Evolutionary conservation across 225 moss, liverwort and hornwort species (phyloP).

Genomic region (Thuidium tamariscinum): DNA sequence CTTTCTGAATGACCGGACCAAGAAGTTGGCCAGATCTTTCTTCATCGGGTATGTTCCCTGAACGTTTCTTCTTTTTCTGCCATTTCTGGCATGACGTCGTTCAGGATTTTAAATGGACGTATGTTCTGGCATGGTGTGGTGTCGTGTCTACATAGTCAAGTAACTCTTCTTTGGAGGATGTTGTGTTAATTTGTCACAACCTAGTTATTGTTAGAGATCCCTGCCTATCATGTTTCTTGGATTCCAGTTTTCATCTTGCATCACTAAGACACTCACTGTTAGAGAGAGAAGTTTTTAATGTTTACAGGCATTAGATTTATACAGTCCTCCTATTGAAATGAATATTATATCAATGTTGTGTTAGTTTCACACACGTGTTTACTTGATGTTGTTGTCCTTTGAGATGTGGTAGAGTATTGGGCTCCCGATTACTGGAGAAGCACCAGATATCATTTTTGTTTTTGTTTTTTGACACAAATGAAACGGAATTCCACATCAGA

Average conservation of each 20-base stretch:
- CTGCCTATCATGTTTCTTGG: neutral
- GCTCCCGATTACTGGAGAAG: neutral
- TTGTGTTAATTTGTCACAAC: neutral
- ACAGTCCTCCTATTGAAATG: neutral
- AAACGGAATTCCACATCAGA: too few relatives aligned
- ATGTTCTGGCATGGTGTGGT: neutral
- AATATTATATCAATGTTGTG: neutral
- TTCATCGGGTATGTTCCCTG: constrained; percentile 44
- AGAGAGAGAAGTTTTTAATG: neutral
- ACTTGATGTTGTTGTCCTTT: neutral
- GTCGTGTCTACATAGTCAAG: neutral
- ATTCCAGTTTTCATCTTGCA: neutral
- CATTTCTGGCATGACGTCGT: neutral
- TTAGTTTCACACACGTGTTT: neutral
- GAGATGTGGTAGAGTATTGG: neutral
- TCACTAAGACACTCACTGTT: neutral
- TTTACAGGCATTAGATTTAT: neutral
- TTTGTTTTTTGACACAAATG: too few relatives aligned
- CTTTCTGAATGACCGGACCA: constrained; percentile 71
- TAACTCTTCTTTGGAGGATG: neutral
- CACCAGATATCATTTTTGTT: neutral
- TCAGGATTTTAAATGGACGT: neutral
- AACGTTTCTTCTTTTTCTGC: neutral
- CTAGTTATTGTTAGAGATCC: neutral
- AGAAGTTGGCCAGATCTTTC: constrained; percentile 63